These are phyloP conservation scores for Euphorbia lathyris DNA, from an alignment of 345 rosid genomes.

Conservation along the genomic window DNA sequence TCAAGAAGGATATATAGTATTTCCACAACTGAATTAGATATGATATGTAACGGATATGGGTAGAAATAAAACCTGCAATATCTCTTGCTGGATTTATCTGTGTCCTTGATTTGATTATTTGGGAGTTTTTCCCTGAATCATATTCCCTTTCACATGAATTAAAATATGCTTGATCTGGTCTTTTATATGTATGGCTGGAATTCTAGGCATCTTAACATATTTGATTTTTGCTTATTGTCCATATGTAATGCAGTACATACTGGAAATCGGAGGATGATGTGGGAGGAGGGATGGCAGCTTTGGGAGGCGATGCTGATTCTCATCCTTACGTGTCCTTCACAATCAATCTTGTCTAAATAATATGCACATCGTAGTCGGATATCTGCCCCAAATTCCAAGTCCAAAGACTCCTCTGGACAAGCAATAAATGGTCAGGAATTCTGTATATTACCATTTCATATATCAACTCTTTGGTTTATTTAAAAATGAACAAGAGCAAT, in stretches of 20 bases:
- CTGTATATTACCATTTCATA: conserved; percentile 35
- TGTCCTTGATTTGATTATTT: neutral
- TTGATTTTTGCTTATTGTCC: neutral
- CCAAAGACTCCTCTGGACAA: conserved; percentile 18
- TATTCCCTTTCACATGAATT: neutral
- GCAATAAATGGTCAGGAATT: conserved; percentile 9
- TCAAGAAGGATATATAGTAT: neutral
- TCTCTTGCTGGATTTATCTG: neutral
- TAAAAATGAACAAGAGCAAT: conserved; percentile 19
- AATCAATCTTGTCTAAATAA: conserved; percentile 67
- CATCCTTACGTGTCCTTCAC: conserved; percentile 94
- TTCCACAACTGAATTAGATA: neutral
- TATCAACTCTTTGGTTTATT: conserved; percentile 39
- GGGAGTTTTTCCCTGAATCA: neutral
- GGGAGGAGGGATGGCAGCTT: conserved; percentile 66
- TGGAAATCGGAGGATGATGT: conserved; percentile 93
- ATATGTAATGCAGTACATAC: conserved; percentile 52
- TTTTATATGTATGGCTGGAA: neutral
- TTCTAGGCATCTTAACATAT: neutral
- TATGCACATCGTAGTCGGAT: neutral
- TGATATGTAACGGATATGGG: neutral
- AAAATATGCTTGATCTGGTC: too few relatives aligned
- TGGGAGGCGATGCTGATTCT: conserved; percentile 74
- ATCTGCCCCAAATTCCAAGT: conserved; percentile 9
- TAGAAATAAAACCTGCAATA: neutral